phyloP scores from a whole-genome alignment of 1,139 yeast genomes.

The Suhomyces terraborum region DNA sequence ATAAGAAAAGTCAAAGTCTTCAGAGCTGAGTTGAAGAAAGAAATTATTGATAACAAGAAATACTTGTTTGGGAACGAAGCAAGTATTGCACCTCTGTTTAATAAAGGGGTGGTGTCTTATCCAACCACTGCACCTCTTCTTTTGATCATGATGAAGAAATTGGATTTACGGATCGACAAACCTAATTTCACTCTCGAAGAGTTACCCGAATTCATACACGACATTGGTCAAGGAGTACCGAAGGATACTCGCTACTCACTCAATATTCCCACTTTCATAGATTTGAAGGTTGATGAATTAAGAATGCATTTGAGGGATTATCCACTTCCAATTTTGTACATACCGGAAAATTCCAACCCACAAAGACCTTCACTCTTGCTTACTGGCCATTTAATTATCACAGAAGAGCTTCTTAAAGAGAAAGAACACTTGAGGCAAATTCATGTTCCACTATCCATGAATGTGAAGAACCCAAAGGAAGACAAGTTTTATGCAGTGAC shows the following conservation, averaged over 20 bases:
- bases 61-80: conserved; percentile 50
- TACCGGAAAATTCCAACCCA: conserved; percentile 29
- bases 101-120: conserved; percentile 60
- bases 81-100: conserved; percentile 45
- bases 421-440: conserved; percentile 58
- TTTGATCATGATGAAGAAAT: conserved; percentile 54
- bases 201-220: conserved; percentile 61
- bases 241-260: conserved; percentile 65
- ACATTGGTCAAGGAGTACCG: conserved; percentile 85
- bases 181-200: conserved; percentile 58
- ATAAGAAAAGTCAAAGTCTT: conserved; percentile 54
- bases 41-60: conserved; percentile 54
- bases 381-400: conserved; percentile 50
- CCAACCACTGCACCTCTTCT: conserved; percentile 66
- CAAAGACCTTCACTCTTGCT: conserved; percentile 34
- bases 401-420: conserved; percentile 44
- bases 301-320: conserved; percentile 65
- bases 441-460: conserved; percentile 57
- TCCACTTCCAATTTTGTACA: conserved; percentile 59
- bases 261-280: conserved; percentile 61
- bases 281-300: conserved; percentile 51
- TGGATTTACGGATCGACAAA: conserved; percentile 54
- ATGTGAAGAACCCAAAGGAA: conserved; percentile 32
- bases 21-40: conserved; percentile 41
- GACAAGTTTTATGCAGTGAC: conserved; percentile 57